Evolutionary conservation across 2,329 filamentous ascomycete species (phyloP).

Genomic region (Sporothrix schenckii): DNA sequence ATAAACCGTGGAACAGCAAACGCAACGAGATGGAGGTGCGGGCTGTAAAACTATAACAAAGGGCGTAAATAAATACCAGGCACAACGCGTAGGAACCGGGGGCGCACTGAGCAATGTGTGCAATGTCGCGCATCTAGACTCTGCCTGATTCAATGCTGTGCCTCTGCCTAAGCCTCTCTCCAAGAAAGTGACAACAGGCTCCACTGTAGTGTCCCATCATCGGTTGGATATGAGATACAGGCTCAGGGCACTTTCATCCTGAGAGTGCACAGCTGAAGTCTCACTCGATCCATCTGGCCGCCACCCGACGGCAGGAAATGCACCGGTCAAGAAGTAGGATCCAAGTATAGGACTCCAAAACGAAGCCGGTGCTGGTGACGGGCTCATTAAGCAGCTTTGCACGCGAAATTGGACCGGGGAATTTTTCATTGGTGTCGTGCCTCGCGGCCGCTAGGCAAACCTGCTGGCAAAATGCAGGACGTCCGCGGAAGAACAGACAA

Average conservation of each 20-base stretch:
- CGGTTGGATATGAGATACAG: neutral
- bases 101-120: neutral
- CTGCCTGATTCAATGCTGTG: neutral
- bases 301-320: neutral
- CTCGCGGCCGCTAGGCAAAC: neutral
- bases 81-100: neutral
- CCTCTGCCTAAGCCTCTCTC: neutral
- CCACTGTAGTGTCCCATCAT: neutral
- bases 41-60: slow-evolving; percentile 17
- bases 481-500: neutral
- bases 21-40: slow-evolving; percentile 11
- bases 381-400: slow-evolving; percentile 21
- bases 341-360: neutral
- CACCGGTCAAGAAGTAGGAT: neutral
- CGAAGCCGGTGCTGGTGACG: neutral
- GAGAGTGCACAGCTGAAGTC: neutral
- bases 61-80: slow-evolving; percentile 23
- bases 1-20: neutral
- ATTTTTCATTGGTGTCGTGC: slow-evolving; percentile 18
- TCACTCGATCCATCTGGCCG: slow-evolving; percentile 4
- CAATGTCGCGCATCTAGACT: neutral
- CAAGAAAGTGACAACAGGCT: neutral
- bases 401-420: slow-evolving; percentile 21
- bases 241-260: neutral
- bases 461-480: slow-evolving; percentile 23